phyloP scores from a whole-genome alignment of 2,329 filamentous ascomycete genomes.

The Alternaria sp. region DNA sequence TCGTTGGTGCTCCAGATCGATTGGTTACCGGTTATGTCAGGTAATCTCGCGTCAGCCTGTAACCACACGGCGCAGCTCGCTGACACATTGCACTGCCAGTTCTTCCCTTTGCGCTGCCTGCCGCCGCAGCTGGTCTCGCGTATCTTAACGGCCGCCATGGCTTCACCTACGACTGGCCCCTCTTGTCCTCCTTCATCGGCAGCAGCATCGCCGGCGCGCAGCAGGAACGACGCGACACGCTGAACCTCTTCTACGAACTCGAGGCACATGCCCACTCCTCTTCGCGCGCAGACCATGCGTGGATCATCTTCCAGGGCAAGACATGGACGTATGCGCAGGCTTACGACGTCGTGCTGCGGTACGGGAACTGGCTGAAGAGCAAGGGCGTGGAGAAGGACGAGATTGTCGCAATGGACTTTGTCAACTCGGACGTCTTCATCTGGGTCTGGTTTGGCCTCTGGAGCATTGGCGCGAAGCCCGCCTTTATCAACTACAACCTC shows the following conservation, averaged over 20 bases:
- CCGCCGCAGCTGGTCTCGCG: slow-evolving; percentile 54
- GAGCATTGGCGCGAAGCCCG: slow-evolving; percentile 47
- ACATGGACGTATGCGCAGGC: slow-evolving; percentile 45
- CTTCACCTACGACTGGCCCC: slow-evolving; percentile 64
- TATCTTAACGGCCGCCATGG: slow-evolving; percentile 74
- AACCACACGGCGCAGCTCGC: neutral
- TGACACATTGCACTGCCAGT: slow-evolving; percentile 18
- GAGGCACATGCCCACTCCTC: slow-evolving; percentile 39
- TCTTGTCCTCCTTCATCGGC: slow-evolving; percentile 64
- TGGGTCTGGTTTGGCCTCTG: slow-evolving; percentile 49
- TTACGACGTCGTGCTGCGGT: slow-evolving; percentile 41
- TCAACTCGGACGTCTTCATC: slow-evolving; percentile 46
- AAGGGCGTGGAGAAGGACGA: slow-evolving; percentile 44
- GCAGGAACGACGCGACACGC: slow-evolving; percentile 63
- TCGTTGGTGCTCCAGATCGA: neutral
- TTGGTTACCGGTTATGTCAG: slow-evolving; percentile 1
- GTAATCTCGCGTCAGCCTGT: neutral
- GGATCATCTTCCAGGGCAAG: slow-evolving; percentile 43
- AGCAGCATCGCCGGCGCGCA: slow-evolving; percentile 53
- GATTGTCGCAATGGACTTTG: slow-evolving; percentile 48
- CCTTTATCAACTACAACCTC: slow-evolving; percentile 50
- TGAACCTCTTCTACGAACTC: slow-evolving; percentile 61
- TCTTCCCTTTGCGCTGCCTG: slow-evolving; percentile 38
- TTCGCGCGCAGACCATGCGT: slow-evolving; percentile 33
- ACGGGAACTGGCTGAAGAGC: slow-evolving; percentile 47